Percentiles rank a stretch among this genome's conserved stretches.
phyloP scores from a whole-genome alignment of 371 early-diverging fungal species.

The Zychaea mexicana region DNA sequence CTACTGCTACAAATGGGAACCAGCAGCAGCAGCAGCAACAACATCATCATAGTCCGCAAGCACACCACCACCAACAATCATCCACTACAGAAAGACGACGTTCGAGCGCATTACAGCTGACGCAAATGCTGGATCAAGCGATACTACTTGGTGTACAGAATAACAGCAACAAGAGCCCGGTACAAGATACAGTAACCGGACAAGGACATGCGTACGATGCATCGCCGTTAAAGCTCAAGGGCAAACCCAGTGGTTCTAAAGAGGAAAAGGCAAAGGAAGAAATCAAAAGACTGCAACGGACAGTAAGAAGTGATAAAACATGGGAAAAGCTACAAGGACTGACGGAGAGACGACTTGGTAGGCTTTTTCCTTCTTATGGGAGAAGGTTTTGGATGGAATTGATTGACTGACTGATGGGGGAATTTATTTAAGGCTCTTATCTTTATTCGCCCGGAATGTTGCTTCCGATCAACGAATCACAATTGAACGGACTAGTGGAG shows the following conservation, averaged over 20 bases:
- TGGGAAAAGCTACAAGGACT: conserved; percentile 41
- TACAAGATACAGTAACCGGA: not conserved
- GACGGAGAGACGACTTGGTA: conserved; percentile 48
- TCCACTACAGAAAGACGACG: conserved; percentile 12
- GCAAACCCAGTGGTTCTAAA: not conserved
- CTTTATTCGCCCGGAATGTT: conserved; percentile 51
- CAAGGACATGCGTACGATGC: not conserved
- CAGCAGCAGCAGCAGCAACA: conserved; percentile 2
- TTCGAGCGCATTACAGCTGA: not conserved
- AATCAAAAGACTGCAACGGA: conserved; percentile 36
- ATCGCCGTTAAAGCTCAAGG: conserved; percentile 1
- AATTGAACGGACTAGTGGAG: conserved; percentile 57
- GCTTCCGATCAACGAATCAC: conserved; percentile 52
- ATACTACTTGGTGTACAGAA: conserved; percentile 7
- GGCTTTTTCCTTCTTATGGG: not conserved
- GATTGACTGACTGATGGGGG: not conserved
- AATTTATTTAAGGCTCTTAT: conserved; percentile 40
- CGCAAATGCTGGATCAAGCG: conserved; percentile 16
- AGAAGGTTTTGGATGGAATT: not conserved
- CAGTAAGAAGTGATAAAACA: conserved; percentile 54
- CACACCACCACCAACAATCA: conserved; percentile 31
- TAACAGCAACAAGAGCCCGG: not conserved
- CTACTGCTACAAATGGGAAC: no score
- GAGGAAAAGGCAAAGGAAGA: conserved; percentile 1
- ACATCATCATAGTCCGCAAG: conserved; percentile 19